These are phyloP conservation scores for Clathrospora elynae DNA, from an alignment of 2,329 filamentous ascomycete genomes.

Conservation along the genomic window DNA sequence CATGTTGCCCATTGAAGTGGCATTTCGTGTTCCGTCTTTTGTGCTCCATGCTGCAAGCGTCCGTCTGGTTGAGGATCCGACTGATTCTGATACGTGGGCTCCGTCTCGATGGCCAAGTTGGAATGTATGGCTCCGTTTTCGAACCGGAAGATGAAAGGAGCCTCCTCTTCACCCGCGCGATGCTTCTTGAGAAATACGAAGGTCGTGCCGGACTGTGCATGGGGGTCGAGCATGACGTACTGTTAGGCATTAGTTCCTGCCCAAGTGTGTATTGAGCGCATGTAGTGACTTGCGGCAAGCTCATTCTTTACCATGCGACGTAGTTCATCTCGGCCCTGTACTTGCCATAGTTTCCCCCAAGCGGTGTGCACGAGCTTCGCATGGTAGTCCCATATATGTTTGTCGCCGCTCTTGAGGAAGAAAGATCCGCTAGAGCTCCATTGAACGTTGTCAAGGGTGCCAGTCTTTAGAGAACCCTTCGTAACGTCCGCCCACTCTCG, in stretches of 20 bases:
- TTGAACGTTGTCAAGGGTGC: constrained; percentile 14
- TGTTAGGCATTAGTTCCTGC: constrained; percentile 15
- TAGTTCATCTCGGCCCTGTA: background rate
- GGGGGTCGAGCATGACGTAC: constrained; percentile 31
- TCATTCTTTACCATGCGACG: constrained; percentile 10
- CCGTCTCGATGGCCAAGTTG: constrained; percentile 7
- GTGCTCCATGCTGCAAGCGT: constrained; percentile 2
- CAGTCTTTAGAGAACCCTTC: constrained; percentile 16
- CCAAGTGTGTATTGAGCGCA: background rate
- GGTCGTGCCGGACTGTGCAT: constrained; percentile 24
- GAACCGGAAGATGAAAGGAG: constrained; percentile 27
- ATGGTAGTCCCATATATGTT: constrained; percentile 19
- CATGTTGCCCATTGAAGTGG: constrained; percentile 26
- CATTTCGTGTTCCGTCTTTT: constrained; percentile 2
- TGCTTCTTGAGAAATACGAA: constrained; percentile 38
- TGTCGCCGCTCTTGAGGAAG: constrained; percentile 17
- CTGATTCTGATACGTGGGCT: too few relatives aligned
- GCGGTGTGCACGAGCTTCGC: constrained; percentile 11
- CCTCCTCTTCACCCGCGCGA: constrained; percentile 11
- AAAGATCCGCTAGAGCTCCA: constrained; percentile 34
- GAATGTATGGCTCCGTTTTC: constrained; percentile 18
- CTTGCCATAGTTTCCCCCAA: constrained; percentile 30
- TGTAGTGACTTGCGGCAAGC: constrained; percentile 25
- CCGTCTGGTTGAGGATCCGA: background rate
- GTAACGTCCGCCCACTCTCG: constrained; percentile 4